These are phyloP conservation scores for Sistotremastrum suecicum DNA, from an alignment of 768 basidiomycete genomes.

Conservation along the genomic window DNA sequence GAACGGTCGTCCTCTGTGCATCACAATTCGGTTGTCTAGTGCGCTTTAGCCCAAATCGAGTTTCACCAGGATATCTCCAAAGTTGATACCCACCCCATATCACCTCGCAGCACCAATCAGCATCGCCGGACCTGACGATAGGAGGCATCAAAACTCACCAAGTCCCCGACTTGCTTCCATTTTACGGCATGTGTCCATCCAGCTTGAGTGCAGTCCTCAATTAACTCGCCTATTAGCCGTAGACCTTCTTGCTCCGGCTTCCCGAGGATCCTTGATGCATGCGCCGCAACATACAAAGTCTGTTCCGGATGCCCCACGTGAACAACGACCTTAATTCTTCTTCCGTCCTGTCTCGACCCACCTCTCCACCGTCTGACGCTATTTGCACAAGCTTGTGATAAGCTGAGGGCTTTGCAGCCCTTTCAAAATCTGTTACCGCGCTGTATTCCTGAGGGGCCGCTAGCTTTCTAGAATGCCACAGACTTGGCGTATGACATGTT, in stretches of 20 bases:
- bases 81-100: constrained; percentile 4
- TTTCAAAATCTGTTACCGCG: constrained; percentile 5
- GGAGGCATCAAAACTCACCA: constrained; percentile 1
- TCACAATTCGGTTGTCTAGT: constrained; percentile 6
- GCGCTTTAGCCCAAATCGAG: not conserved
- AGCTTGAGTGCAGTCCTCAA: constrained; percentile 9
- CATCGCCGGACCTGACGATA: too few relatives aligned
- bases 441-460: constrained; percentile 11
- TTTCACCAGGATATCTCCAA: not conserved
- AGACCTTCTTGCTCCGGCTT: constrained; percentile 7
- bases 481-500: not conserved
- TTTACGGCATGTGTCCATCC: constrained; percentile 7
- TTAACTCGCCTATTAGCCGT: constrained; percentile 9
- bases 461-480: constrained; percentile 11
- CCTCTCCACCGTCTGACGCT: constrained; percentile 7
- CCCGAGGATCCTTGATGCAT: constrained; percentile 8
- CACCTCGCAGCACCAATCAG: too few relatives aligned
- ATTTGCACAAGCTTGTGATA: constrained; percentile 11
- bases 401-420: constrained; percentile 8
- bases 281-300: constrained; percentile 10
- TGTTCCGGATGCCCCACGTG: not conserved
- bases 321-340: not conserved
- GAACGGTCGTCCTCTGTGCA: constrained; percentile 10
- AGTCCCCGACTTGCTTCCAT: constrained; percentile 7
- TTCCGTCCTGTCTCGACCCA: not conserved